Conservation (phyloP, 495 filamentous ascomycete species). For the Usnea hakonensis region DNA sequence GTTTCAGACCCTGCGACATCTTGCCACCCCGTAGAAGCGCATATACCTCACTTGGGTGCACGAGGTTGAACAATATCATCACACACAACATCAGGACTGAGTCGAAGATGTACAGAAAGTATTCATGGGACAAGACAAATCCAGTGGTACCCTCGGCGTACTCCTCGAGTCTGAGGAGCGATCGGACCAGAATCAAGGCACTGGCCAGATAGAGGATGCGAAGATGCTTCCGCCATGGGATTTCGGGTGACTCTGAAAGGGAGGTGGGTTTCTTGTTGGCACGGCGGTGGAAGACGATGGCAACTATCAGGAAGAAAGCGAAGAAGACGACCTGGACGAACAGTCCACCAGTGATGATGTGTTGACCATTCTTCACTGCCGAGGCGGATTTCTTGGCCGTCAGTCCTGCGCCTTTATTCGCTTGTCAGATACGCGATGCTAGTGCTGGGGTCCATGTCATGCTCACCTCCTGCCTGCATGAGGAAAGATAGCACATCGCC, state of each 20-base stretch:
- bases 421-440: constrained; percentile 28
- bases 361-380: constrained; percentile 39
- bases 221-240: constrained; percentile 47
- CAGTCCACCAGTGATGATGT: constrained; percentile 45
- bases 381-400: constrained; percentile 34
- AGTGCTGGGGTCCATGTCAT: constrained; percentile 22
- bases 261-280: constrained; percentile 22
- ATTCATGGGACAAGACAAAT: constrained; percentile 46
- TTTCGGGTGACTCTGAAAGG: constrained; percentile 1
- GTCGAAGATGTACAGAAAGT: constrained; percentile 59
- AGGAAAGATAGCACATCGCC: constrained; percentile 44
- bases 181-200: constrained; percentile 52
- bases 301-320: constrained; percentile 38
- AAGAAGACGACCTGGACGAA: constrained; percentile 44
- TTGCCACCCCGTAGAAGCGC: constrained; percentile 10
- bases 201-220: constrained; percentile 45
- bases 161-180: constrained; percentile 55
- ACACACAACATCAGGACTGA: constrained; percentile 48
- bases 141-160: constrained; percentile 50
- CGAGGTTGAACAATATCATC: constrained; percentile 41
- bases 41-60: constrained; percentile 35
- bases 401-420: constrained; percentile 42
- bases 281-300: constrained; percentile 32
- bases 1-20: constrained; percentile 9
- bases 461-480: constrained; percentile 34